Conservation (phyloP, 805 yeast genomes). For the Candida dajiaensis region DNA sequence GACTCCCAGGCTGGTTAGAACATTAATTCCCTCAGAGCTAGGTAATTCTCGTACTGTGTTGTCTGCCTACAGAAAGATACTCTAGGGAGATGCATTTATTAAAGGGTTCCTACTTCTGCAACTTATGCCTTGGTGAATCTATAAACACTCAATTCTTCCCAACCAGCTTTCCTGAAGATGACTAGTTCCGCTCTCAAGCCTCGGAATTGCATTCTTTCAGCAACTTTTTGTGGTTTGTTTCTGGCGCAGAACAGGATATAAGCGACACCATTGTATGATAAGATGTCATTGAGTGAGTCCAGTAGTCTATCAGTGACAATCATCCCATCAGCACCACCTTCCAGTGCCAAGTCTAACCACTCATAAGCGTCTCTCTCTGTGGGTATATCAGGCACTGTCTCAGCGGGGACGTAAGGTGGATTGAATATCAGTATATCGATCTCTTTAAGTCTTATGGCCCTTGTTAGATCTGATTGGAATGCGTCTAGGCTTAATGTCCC, state of each 20-base stretch:
- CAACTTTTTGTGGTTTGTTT: conserved; percentile 68
- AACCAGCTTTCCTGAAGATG: conserved; percentile 78
- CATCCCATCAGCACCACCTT: conserved; percentile 93
- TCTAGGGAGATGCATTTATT: no score
- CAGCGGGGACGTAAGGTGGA: conserved; percentile 97
- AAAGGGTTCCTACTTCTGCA: no score
- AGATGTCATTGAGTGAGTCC: conserved; percentile 40
- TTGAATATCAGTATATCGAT: conserved; percentile 81
- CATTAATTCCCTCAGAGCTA: neutral
- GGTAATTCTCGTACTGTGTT: neutral
- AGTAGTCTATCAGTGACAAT: conserved; percentile 65
- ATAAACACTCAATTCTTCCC: conserved; percentile 86
- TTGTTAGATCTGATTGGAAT: conserved; percentile 53
- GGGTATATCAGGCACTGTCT: conserved; percentile 60
- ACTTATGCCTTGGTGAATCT: conserved; percentile 33
- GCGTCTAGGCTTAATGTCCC: conserved; percentile 35
- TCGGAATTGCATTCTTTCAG: conserved; percentile 34
- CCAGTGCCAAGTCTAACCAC: conserved; percentile 87
- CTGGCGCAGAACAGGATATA: conserved; percentile 89
- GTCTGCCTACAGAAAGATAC: neutral
- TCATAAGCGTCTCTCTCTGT: conserved; percentile 38
- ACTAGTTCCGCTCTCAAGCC: conserved; percentile 55
- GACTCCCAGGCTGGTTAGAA: no score
- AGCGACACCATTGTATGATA: conserved; percentile 67
- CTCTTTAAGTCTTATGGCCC: conserved; percentile 36